Base-by-base conservation (phyloP, 805 yeast genomes). In the Metschnikowia lochheadii region DNA sequence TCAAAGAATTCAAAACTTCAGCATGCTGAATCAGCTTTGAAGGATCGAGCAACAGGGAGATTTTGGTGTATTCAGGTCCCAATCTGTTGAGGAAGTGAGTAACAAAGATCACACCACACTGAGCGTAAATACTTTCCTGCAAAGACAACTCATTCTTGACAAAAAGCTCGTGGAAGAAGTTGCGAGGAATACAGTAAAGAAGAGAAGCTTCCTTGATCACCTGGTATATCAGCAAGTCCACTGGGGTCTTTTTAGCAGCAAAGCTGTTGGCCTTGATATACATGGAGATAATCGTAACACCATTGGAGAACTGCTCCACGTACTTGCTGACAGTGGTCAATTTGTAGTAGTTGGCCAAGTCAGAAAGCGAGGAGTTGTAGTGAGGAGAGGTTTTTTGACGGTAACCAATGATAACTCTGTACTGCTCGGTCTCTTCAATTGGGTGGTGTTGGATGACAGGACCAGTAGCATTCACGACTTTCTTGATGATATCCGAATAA, bases 51-150 rank as follows among this genome's bases (percentile, higher is more conserved):
- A 90, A 75, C 33, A 77, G 71, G 52, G 82, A 69, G 63, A 92
- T 76, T 42, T 89, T 79, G 58, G 77, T 81, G 69, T 87, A 91
- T 69, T 91, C 97, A 2, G 95, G 83, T 31, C 98, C 97, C 64
- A 92, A 78, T 65, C 98, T 81, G 75, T 94, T 94, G 68, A 92
- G 79, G 73, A 92, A 94, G 70, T 94, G 98, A 34, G 96, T 85
- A 46, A 89, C 96, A 65, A 94, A 92, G 54, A 89, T 87, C 41
- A 87, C 85, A 61, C 92, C 96, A 68, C 90, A 86, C 68, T 92
- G 98, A 41, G 97, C 95, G 66, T 94, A 94, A 51, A 90, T 85
- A 42, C 91, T 83, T 72, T 94, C 99, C 72, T 92, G 98, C 59
- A 95, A 83, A 1, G 97, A 90, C 68, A 92, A 79, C 57, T 83